Conservation (phyloP, 2,329 filamentous ascomycete species). For the Aspergillus sp. region DNA sequence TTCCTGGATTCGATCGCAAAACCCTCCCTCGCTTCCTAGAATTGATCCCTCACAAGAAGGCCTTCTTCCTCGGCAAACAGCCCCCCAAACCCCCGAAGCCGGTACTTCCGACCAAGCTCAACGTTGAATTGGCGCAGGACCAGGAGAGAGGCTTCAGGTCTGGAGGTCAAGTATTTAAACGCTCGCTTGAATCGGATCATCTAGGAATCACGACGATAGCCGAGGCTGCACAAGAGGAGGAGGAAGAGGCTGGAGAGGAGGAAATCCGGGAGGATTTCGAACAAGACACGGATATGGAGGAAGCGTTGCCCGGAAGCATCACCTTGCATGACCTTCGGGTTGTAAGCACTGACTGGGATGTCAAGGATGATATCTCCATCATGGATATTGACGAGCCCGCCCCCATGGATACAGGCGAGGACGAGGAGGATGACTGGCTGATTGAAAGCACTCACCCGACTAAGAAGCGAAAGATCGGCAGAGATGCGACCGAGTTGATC, state of each 20-base stretch:
- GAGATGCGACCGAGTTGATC: constrained; percentile 46
- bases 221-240: constrained; percentile 47
- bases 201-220: constrained; percentile 54
- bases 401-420: constrained; percentile 33
- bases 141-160: constrained; percentile 83
- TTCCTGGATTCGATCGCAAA: constrained; percentile 76
- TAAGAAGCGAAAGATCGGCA: constrained; percentile 65
- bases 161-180: constrained; percentile 59
- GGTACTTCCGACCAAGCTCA: constrained; percentile 82
- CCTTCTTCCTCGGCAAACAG: constrained; percentile 74
- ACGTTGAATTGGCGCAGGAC: constrained; percentile 79
- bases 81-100: constrained; percentile 77
- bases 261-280: constrained; percentile 52
- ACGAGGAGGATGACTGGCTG: constrained; percentile 58
- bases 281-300: constrained; percentile 59
- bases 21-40: constrained; percentile 76
- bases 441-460: constrained; percentile 50
- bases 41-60: constrained; percentile 76
- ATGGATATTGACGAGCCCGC: constrained; percentile 32
- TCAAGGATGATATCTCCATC: constrained; percentile 55
- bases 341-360: constrained; percentile 82
- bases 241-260: constrained; percentile 29
- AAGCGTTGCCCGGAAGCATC: constrained; percentile 65
- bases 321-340: constrained; percentile 79
- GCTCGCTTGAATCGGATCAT: constrained; percentile 53